Conservation (phyloP, 257 asterid genomes). For the Solanum chiquidenum region DNA sequence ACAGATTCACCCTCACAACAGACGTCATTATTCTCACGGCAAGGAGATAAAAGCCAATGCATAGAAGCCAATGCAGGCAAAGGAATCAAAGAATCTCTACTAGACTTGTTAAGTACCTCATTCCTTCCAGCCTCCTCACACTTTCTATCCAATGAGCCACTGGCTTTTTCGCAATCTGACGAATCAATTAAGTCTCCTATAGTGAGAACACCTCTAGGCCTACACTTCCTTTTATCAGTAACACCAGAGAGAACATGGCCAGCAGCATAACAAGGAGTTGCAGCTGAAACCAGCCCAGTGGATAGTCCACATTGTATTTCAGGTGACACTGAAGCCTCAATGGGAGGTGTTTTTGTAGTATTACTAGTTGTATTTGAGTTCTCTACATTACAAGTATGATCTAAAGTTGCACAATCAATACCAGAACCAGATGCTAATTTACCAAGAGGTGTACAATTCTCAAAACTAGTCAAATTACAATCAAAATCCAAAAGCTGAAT, state of each 20-base stretch:
- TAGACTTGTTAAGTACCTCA: constrained; percentile 6
- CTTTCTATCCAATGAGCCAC: not conserved
- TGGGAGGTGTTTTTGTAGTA: constrained; percentile 60
- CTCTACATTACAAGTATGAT: constrained; percentile 9
- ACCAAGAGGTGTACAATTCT: constrained; percentile 34
- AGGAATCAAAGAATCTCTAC: constrained; percentile 32
- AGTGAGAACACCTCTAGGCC: constrained; percentile 68
- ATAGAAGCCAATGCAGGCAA: constrained; percentile 55
- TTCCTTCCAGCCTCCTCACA: not conserved
- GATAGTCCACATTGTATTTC: constrained; percentile 51
- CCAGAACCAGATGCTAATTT: constrained; percentile 2
- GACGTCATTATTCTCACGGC: constrained; percentile 11
- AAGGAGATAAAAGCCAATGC: constrained; percentile 49
- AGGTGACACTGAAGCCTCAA: constrained; percentile 80
- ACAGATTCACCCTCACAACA: constrained; percentile 4
- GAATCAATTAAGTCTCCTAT: constrained; percentile 15
- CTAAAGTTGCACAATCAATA: constrained; percentile 2
- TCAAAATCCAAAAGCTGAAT: constrained; percentile 5
- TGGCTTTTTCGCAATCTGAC: constrained; percentile 10
- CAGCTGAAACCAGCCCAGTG: constrained; percentile 25
- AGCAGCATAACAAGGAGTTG: constrained; percentile 73
- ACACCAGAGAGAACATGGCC: constrained; percentile 76
- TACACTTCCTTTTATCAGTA: constrained; percentile 60
- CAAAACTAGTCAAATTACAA: constrained; percentile 4
- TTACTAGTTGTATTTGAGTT: constrained; percentile 7